Percentiles rank a stretch among this genome's conserved stretches.
Conservation (phyloP, 2,329 filamentous ascomycete species). For the Huntiella moniliformis region DNA sequence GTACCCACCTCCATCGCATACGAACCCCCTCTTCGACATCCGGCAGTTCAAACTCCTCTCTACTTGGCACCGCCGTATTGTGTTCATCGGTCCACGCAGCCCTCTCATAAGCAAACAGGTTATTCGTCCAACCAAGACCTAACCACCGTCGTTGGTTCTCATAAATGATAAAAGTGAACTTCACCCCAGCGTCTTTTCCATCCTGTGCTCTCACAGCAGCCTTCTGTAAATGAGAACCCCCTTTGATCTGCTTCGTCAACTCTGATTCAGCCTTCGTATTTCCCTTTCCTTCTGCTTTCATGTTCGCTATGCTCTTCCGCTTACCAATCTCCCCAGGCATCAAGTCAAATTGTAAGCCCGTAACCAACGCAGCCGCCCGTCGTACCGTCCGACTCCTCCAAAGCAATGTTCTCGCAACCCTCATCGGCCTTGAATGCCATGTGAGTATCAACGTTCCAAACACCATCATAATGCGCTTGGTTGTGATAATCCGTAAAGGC, state of each 20-base stretch:
- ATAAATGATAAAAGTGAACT: conserved; percentile 90
- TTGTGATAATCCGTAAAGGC: conserved; percentile 70
- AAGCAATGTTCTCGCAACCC: conserved; percentile 68
- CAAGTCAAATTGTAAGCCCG: conserved; percentile 56
- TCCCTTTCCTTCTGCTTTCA: conserved; percentile 10
- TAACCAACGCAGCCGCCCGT: conserved; percentile 49
- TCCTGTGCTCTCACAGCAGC: conserved; percentile 9
- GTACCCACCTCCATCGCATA: conserved; percentile 56
- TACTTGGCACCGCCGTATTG: conserved; percentile 58
- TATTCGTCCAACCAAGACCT: conserved; percentile 85
- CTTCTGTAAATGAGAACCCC: conserved; percentile 14
- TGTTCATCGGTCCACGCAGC: conserved; percentile 93
- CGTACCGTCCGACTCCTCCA: conserved; percentile 74
- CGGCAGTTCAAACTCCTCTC: conserved; percentile 47
- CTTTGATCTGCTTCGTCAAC: conserved; percentile 25
- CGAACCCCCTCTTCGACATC: conserved; percentile 40
- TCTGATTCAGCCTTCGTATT: conserved; percentile 22
- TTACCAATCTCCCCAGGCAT: conserved; percentile 18
- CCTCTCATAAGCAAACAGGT: conserved; percentile 76
- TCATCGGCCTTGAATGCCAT: conserved; percentile 77
- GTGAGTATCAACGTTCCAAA: conserved; percentile 74
- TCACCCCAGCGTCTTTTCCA: conserved; percentile 54
- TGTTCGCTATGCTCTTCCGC: conserved; percentile 10
- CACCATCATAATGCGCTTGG: conserved; percentile 63
- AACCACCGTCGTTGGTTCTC: conserved; percentile 95